Conservation (phyloP, 139 green algal genomes). For the Tetraselmis chui region DNA sequence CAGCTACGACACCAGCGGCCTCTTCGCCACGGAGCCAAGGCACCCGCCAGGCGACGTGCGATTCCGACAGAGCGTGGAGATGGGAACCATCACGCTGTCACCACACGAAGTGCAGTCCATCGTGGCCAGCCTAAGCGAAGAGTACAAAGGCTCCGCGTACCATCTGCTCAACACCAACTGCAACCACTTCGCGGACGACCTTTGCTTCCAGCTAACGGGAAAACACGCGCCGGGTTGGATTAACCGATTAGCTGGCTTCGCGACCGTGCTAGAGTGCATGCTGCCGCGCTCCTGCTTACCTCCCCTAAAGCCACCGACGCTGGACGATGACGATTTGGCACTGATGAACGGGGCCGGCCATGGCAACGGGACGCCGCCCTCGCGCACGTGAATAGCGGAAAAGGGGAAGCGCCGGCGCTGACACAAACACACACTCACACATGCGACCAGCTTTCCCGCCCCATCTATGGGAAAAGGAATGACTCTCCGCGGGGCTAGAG, state of each 20-base stretch:
- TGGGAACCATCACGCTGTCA: slow-evolving; percentile 59
- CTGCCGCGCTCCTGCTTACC: slow-evolving; percentile 70
- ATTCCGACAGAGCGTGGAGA: slow-evolving; percentile 53
- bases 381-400: no score
- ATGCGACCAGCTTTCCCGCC: no score
- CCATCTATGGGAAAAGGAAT: no score
- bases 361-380: no score
- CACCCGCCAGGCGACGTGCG: slow-evolving; percentile 66
- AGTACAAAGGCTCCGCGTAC: slow-evolving; percentile 80
- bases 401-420: no score
- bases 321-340: not conserved
- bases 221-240: slow-evolving; percentile 60
- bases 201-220: slow-evolving; percentile 59
- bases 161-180: slow-evolving; percentile 87
- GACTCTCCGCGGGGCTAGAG: no score
- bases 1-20: slow-evolving; percentile 76
- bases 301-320: slow-evolving; percentile 54
- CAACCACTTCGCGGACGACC: slow-evolving; percentile 75
- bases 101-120: slow-evolving; percentile 59
- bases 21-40: slow-evolving; percentile 80
- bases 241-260: slow-evolving; percentile 77
- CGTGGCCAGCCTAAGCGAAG: slow-evolving; percentile 59
- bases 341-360: no score
- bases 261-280: slow-evolving; percentile 77
- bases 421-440: no score